Evolutionary conservation across 306 rosid genomes (phyloP), one percentile per base, ranked within the genome.

Genomic region (Betula pendula): DNA sequence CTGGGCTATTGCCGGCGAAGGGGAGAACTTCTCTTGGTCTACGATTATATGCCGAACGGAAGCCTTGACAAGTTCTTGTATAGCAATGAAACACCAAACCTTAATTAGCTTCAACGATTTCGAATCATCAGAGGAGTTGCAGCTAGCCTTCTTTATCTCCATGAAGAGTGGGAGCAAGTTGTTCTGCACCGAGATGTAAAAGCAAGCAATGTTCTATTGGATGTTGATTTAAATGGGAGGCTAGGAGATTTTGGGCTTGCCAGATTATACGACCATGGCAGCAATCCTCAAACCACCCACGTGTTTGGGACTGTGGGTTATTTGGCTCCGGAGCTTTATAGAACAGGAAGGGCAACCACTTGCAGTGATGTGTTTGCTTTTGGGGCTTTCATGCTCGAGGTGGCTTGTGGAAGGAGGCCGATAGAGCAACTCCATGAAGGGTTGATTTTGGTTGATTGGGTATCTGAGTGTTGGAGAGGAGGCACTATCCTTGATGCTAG

Each of bases 221-320:
- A 92, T 31, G 71, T 66, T 2, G 88, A 92, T 14, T 70, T 89
- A 71, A 90, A 87, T 75, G 96, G 89, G 1, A 82, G 92, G 48
- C 80, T 90, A 52, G 96, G 93, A 1, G 97, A 90, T 81, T 92
- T 92, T 63, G 96, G 96, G 38, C 93, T 90, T 50, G 87, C 97
- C 3, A 92, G 85, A 43, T 58, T 90, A 45, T 80, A 82, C 38
- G 90, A 90, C n/a, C 97, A 86, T 33, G 96, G 90, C 1, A 79
- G 74, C 42, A 81, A 92, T 74, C 91, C 92, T 42, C 85, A 84
- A 63, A 92, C 96, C 2, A 90, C 96, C 5, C 88, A 82, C 17
- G 87, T 92, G 47, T 93, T 87, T 8, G 92, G 97, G 48, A 92
- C 96, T 4, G 69, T 92, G 0, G 97, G 97, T 17, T 92, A 92